Evolutionary conservation across 1,139 yeast species (phyloP).

Genomic region (Yamadazyma siamensis): DNA sequence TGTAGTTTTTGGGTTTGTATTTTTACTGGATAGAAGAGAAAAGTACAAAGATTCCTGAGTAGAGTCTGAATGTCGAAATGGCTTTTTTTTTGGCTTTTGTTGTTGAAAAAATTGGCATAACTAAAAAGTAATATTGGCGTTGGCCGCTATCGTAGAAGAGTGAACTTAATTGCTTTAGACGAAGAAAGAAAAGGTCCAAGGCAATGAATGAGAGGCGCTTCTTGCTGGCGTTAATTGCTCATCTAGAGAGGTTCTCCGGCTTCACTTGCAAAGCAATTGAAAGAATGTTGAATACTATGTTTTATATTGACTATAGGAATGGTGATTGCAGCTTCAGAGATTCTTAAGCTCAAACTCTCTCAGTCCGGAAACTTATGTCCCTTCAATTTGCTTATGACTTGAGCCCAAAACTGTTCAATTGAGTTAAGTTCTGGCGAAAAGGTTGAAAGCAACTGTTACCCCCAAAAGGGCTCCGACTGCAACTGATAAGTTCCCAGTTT

Average conservation of each 20-base stretch:
- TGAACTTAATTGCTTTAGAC: slow-evolving; percentile 1
- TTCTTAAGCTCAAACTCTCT: slow-evolving; percentile 8
- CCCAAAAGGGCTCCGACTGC: too few species aligned
- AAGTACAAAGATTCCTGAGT: too few species aligned
- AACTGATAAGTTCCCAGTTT: too few species aligned
- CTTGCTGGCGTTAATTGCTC: background rate
- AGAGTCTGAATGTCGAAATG: too few species aligned
- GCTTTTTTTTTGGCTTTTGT: background rate
- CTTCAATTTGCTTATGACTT: slow-evolving; percentile 8
- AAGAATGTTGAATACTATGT: too few species aligned
- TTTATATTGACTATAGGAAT: too few species aligned
- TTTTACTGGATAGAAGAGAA: background rate
- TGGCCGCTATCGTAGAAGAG: too few species aligned
- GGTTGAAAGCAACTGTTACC: too few species aligned
- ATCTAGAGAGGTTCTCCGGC: background rate
- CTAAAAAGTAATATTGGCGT: too few species aligned
- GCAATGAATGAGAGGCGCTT: background rate
- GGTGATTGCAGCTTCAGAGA: slow-evolving; percentile 10
- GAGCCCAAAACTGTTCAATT: slow-evolving; percentile 13
- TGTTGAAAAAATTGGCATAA: too few species aligned
- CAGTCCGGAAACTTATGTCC: too few species aligned
- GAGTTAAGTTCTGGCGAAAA: slow-evolving; percentile 12
- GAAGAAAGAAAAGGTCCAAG: slow-evolving; percentile 1
- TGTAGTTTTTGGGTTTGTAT: background rate
- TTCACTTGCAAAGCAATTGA: slow-evolving; percentile 7